phyloP scores from a whole-genome alignment of 2,329 filamentous ascomycete genomes.

The Alternaria rosae region DNA sequence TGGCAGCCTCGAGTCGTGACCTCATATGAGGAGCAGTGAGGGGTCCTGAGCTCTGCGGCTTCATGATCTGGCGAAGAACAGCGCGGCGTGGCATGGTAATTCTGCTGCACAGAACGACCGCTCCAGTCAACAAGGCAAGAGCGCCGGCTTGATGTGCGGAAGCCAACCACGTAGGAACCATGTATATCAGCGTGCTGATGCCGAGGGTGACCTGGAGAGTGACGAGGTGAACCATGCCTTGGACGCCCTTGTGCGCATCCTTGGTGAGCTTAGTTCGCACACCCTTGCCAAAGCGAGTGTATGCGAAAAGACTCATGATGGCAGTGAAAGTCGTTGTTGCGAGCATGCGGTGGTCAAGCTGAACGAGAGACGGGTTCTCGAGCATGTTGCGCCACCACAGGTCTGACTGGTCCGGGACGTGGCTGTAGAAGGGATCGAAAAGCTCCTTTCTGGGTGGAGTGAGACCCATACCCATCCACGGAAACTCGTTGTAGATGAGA shows the following conservation, averaged over 20 bases:
- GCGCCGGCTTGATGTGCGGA: constrained; percentile 93
- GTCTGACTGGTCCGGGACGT: constrained; percentile 78
- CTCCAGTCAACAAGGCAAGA: constrained; percentile 82
- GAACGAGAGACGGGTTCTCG: constrained; percentile 94
- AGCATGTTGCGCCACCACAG: constrained; percentile 97
- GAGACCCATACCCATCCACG: constrained; percentile 87
- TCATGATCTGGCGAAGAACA: constrained; percentile 41
- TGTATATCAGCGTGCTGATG: constrained; percentile 89
- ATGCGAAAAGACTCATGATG: constrained; percentile 81
- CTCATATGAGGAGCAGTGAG: constrained; percentile 27
- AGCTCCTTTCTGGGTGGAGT: constrained; percentile 84
- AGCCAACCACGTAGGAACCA: constrained; percentile 87
- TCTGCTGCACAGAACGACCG: constrained; percentile 75
- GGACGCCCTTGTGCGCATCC: constrained; percentile 73
- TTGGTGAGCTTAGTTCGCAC: constrained; percentile 66
- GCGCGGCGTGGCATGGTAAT: constrained; percentile 45
- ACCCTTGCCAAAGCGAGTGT: constrained; percentile 71
- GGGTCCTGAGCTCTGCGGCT: constrained; percentile 25
- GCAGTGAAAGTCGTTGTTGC: constrained; percentile 87
- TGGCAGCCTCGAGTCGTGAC: constrained; percentile 28
- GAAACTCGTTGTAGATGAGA: constrained; percentile 98
- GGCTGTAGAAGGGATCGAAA: constrained; percentile 84
- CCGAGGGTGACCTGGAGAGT: constrained; percentile 83
- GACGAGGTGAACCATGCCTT: constrained; percentile 83
- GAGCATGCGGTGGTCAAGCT: constrained; percentile 92